Evolutionary conservation across 805 yeast species (phyloP), one percentile per base, ranked within the genome.

Genomic region (Saccharomyces paradoxus): DNA sequence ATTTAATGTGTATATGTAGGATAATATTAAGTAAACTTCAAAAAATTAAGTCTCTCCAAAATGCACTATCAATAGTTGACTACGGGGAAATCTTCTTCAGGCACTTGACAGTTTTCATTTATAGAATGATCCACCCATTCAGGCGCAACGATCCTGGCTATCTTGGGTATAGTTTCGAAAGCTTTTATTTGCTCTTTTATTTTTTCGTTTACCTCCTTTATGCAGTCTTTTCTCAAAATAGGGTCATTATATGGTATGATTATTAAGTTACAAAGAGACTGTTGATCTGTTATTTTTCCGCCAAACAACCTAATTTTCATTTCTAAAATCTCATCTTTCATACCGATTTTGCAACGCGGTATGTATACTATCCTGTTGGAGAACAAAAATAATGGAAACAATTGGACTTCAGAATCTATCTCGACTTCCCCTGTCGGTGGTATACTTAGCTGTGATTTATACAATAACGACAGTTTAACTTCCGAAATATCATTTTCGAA

Each of bases 301-400:
- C 81, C 84, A 50, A 79, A 74, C 24, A 67, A 61, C 31, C 72
- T 70, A 14, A 79, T 70, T 29, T 68, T 65, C 6, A 54, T 41
- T 30, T 52, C 41, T 14, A 67, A 27, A 22, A 61, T 57, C 14
- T 57, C 46, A 28, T 58, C 31, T 44, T 55, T 50, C 22, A 54
- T 50, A 29, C 53, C 51, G 46, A 50, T 4, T 28, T 46, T 28
- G 46, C 56, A 14, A 7, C 57, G 55, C 1, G 69, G 60, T 1
- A 80, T 57, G 53, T 60, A 73, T 37, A 78, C 71, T 1, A 50
- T 61, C 14, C 77, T 61, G 2, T 67, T 70, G 7, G 61, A 48
- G 50, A 81, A 78, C 27, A 78, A 55, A 51, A 68, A 67, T 46
- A 68, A 29, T 56, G 69, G 66, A 22, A 60, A 47, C n/a, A 37